Conservation (phyloP, 331 rosid genomes). For the Saraca asoca region DNA sequence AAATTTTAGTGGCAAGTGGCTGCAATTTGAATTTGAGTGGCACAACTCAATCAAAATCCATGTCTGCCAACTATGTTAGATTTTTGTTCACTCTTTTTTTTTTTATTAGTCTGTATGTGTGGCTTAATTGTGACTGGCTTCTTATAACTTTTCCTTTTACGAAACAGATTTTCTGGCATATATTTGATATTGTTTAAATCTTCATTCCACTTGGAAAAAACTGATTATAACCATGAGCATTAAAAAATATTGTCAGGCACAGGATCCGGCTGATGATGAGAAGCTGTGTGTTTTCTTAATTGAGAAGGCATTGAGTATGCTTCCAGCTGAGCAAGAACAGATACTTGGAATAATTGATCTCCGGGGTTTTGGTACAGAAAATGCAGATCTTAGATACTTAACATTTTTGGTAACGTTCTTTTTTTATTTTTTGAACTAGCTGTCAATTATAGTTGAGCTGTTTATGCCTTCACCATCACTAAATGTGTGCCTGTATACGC, state of each 20-base stretch:
- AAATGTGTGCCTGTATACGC: constrained; percentile 13
- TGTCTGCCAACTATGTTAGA: too few species aligned
- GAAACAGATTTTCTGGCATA: neutral
- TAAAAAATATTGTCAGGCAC: constrained; percentile 50
- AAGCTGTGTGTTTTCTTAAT: constrained; percentile 73
- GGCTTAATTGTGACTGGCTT: too few species aligned
- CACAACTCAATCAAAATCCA: too few species aligned
- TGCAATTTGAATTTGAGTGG: neutral
- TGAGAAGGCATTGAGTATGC: constrained; percentile 78
- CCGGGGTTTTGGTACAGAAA: constrained; percentile 68
- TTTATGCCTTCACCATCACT: constrained; percentile 6
- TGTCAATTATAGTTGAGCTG: constrained; percentile 16
- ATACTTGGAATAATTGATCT: constrained; percentile 80
- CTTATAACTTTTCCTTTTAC: neutral
- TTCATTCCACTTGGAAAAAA: constrained; percentile 11
- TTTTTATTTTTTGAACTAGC: too few species aligned
- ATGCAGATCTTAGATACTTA: constrained; percentile 74
- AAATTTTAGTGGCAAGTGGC: constrained; percentile 14
- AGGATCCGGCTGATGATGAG: constrained; percentile 63
- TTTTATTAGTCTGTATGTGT: too few species aligned
- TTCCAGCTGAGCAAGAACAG: constrained; percentile 72
- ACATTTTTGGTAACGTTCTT: constrained; percentile 69
- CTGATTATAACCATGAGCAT: constrained; percentile 23
- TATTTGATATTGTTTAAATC: neutral
- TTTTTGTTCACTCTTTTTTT: too few species aligned